These are phyloP conservation scores for Citrus sinensis DNA, from an alignment of 345 rosid genomes.

Conservation along the genomic window DNA sequence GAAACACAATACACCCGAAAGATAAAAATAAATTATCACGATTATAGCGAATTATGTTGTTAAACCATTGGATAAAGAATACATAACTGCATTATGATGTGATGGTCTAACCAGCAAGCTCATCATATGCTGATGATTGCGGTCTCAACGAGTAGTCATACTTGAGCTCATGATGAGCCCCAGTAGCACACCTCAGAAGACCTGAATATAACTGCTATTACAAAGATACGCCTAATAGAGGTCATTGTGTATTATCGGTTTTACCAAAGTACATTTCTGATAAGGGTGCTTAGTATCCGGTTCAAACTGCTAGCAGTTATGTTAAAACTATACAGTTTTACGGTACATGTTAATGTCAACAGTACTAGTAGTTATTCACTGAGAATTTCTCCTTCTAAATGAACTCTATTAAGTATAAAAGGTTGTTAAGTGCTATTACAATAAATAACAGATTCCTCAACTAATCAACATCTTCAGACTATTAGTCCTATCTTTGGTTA, in stretches of 20 bases:
- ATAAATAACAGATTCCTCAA: background rate
- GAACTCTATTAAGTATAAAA: background rate
- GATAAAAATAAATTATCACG: too few relatives aligned
- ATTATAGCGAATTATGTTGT: background rate
- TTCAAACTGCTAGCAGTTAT: background rate
- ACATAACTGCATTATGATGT: background rate
- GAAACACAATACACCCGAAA: background rate
- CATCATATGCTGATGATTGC: background rate
- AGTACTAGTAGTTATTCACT: background rate
- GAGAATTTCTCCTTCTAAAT: background rate
- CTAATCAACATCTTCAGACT: background rate
- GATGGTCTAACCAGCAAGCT: background rate
- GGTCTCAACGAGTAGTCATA: background rate
- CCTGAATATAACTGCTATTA: background rate
- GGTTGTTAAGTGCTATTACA: background rate
- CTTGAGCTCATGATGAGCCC: background rate
- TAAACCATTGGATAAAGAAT: background rate
- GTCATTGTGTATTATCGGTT: background rate
- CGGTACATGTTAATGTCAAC: too few relatives aligned
- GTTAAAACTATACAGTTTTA: background rate
- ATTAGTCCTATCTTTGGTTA: background rate
- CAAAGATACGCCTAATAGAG: background rate
- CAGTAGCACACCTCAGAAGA: background rate
- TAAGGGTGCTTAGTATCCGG: background rate
- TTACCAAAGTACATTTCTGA: background rate